These are phyloP conservation scores for Pyrenophora tritici-repentis DNA, from an alignment of 2,329 filamentous ascomycete genomes.

Conservation along the genomic window DNA sequence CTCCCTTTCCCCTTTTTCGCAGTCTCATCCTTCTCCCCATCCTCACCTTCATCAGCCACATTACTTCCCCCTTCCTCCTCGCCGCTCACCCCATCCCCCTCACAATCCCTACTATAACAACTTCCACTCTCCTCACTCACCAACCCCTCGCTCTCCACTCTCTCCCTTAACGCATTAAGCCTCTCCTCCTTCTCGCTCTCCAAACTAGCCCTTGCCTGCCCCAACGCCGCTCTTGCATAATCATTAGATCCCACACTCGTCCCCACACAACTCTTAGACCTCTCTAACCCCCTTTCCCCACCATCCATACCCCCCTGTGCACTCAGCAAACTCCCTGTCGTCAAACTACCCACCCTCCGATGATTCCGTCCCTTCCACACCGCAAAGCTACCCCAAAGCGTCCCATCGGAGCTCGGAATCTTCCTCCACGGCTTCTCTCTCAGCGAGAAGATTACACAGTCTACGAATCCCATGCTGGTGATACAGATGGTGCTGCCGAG, in stretches of 20 bases:
- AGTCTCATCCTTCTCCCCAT: background rate
- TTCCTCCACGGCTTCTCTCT: conserved; percentile 74
- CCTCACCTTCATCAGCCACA: background rate
- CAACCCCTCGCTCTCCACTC: background rate
- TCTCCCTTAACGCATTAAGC: conserved; percentile 5
- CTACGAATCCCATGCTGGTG: conserved; percentile 68
- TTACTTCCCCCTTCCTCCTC: background rate
- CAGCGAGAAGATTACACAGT: conserved; percentile 69
- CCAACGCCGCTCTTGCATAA: conserved; percentile 35
- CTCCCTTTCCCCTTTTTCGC: conserved; percentile 2
- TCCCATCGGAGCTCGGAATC: conserved; percentile 53
- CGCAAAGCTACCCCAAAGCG: conserved; percentile 47
- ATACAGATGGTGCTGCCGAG: conserved; percentile 63
- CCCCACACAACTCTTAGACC: conserved; percentile 11
- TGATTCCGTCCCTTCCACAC: background rate
- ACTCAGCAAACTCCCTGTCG: background rate
- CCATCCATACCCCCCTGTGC: background rate
- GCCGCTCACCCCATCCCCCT: background rate
- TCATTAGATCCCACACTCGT: conserved; percentile 28
- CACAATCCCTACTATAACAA: conserved; percentile 3
- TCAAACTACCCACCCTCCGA: background rate
- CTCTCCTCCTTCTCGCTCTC: conserved; percentile 46
- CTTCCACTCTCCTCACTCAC: background rate
- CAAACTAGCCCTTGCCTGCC: conserved; percentile 47
- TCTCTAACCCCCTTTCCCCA: background rate